Percentiles rank a stretch among this genome's conserved stretches.
These are phyloP conservation scores for Blepharisma undulans DNA, from an alignment of 169 alveolate genomes.

Conservation along the genomic window DNA sequence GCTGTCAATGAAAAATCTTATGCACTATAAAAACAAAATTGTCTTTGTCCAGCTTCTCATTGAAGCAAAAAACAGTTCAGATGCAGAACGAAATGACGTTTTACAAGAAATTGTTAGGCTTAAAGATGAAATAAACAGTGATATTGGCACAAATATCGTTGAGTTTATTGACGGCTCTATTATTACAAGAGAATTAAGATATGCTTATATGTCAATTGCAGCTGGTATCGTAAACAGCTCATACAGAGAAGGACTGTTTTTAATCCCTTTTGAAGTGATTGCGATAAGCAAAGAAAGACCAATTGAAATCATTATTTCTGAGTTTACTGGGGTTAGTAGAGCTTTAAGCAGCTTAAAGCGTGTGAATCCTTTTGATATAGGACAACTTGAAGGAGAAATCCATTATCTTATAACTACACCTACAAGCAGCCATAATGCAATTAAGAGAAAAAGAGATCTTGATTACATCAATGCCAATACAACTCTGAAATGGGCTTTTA, in stretches of 20 bases:
- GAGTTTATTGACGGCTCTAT: background rate
- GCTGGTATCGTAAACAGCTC: background rate
- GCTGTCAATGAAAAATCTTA: background rate
- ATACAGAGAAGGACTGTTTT: constrained; percentile 26
- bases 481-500: constrained; percentile 11
- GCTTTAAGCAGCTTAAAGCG: constrained; percentile 10
- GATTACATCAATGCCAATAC: background rate
- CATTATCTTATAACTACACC: background rate
- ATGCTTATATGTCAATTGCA: background rate
- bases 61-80: background rate
- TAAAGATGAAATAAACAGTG: background rate
- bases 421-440: background rate
- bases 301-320: constrained; percentile 4
- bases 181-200: background rate
- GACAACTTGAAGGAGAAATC: background rate
- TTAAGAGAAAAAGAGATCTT: background rate
- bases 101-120: background rate
- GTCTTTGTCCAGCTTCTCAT: constrained; percentile 1
- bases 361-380: constrained; percentile 23
- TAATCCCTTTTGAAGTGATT: constrained; percentile 33
- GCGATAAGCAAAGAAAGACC: background rate
- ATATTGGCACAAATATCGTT: background rate
- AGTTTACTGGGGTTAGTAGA: constrained; percentile 19
- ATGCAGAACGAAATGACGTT: background rate
- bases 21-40: background rate